Evolutionary conservation across 2,329 filamentous ascomycete species (phyloP).

Genomic region (Thielaviopsis musarum): DNA sequence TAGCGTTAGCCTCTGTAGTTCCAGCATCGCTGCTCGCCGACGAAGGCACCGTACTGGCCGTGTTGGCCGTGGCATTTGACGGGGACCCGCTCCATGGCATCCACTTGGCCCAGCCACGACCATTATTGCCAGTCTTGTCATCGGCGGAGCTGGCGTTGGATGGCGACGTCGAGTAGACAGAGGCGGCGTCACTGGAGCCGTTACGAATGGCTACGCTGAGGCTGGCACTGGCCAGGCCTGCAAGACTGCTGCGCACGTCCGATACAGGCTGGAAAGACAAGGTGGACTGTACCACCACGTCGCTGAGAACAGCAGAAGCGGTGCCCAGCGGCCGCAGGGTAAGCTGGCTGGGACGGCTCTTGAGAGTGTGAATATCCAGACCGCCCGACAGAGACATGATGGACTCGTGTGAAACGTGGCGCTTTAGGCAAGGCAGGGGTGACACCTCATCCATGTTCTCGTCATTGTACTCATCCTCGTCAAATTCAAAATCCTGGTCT

Average conservation of each 20-base stretch:
- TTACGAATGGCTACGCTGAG: not conserved
- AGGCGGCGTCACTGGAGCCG: conserved; percentile 1
- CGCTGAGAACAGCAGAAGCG: conserved; percentile 38
- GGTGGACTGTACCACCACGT: conserved; percentile 43
- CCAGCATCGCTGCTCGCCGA: not conserved
- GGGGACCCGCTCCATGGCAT: conserved; percentile 8
- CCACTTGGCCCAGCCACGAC: conserved; percentile 9
- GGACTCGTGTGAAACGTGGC: conserved; percentile 67
- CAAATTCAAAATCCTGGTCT: conserved; percentile 12
- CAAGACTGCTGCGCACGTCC: conserved; percentile 8
- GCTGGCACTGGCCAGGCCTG: not conserved
- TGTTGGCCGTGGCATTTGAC: not conserved
- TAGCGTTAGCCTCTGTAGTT: not conserved
- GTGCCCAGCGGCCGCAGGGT: conserved; percentile 38
- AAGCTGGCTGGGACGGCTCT: conserved; percentile 59
- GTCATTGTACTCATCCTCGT: conserved; percentile 17
- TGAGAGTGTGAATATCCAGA: conserved; percentile 76
- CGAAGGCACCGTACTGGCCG: not conserved
- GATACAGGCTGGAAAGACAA: conserved; percentile 20
- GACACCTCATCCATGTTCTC: conserved; percentile 20
- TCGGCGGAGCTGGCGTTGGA: conserved; percentile 1
- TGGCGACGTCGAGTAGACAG: conserved; percentile 6
- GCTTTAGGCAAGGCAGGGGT: conserved; percentile 36
- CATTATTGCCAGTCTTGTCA: not conserved
- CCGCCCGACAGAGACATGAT: conserved; percentile 75